These are phyloP conservation scores for Cucumis variabilis DNA, from an alignment of 331 rosid genomes.

Conservation along the genomic window DNA sequence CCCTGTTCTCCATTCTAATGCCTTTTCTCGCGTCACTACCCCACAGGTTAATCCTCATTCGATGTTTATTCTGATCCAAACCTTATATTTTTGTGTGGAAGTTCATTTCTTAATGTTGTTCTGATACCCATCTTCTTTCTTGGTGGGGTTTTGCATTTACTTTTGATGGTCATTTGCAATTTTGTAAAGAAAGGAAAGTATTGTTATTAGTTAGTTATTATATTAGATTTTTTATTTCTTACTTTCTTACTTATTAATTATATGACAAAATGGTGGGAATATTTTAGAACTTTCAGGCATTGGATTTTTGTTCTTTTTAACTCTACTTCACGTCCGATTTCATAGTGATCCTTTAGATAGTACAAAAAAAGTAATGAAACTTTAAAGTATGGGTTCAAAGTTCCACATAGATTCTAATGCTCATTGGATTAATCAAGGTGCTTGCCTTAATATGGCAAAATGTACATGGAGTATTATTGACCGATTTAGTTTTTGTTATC, in stretches of 20 bases:
- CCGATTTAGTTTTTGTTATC: background rate
- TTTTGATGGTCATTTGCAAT: background rate
- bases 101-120: background rate
- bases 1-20: background rate
- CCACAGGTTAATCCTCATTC: constrained; percentile 49
- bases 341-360: background rate
- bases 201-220: no score
- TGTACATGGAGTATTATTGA: background rate
- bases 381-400: background rate
- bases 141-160: background rate
- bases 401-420: background rate
- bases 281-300: background rate
- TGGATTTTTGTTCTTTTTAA: background rate
- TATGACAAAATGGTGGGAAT: no score
- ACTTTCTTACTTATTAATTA: no score
- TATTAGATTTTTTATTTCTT: no score
- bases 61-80: background rate
- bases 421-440: background rate
- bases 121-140: background rate
- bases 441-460: background rate
- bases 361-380: background rate
- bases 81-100: background rate
- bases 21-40: constrained; percentile 10
- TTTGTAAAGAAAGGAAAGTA: no score
- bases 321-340: background rate